Evolutionary conservation across 2,329 filamentous ascomycete species (phyloP).

Genomic region (Sclerotiophoma versabilis): DNA sequence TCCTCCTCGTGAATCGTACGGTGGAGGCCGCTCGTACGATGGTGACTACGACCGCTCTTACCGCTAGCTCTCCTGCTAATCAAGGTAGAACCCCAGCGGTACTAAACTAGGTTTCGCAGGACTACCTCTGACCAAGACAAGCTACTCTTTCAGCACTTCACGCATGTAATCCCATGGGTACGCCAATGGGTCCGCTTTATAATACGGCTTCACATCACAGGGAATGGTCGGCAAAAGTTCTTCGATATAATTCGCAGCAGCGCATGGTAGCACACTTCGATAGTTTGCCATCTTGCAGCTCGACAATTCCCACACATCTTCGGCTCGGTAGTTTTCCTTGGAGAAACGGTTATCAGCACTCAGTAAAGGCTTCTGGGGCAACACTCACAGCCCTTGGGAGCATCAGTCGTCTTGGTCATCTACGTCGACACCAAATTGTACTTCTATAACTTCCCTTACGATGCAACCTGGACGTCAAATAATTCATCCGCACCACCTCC

Average conservation of each 20-base stretch:
- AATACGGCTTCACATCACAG: conserved; percentile 48
- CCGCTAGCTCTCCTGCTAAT: conserved; percentile 44
- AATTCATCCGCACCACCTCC: conserved; percentile 47
- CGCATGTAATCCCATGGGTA: conserved; percentile 47
- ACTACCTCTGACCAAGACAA: conserved; percentile 27
- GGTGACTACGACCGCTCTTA: conserved; percentile 56
- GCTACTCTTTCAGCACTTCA: conserved; percentile 38
- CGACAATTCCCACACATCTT: conserved; percentile 46
- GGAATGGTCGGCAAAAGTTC: conserved; percentile 51
- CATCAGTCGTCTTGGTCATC: conserved; percentile 48
- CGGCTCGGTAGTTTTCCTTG: conserved; percentile 53
- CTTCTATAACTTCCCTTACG: conserved; percentile 51
- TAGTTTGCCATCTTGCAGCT: conserved; percentile 44
- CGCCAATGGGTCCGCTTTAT: conserved; percentile 46
- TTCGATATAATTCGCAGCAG: conserved; percentile 47
- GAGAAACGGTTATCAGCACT: conserved; percentile 49
- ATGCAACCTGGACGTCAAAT: conserved; percentile 47
- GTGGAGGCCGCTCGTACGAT: conserved; percentile 50
- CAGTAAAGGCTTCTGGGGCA: conserved; percentile 48
- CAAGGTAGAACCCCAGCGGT: conserved; percentile 47
- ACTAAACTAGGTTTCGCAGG: conserved; percentile 41
- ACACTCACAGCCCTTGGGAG: conserved; percentile 43
- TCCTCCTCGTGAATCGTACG: conserved; percentile 48
- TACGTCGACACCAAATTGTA: conserved; percentile 53
- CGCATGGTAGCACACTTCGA: conserved; percentile 44